These are phyloP conservation scores for Monosporascus cannonballus DNA, from an alignment of 2,329 filamentous ascomycete species.

Conservation along the genomic window DNA sequence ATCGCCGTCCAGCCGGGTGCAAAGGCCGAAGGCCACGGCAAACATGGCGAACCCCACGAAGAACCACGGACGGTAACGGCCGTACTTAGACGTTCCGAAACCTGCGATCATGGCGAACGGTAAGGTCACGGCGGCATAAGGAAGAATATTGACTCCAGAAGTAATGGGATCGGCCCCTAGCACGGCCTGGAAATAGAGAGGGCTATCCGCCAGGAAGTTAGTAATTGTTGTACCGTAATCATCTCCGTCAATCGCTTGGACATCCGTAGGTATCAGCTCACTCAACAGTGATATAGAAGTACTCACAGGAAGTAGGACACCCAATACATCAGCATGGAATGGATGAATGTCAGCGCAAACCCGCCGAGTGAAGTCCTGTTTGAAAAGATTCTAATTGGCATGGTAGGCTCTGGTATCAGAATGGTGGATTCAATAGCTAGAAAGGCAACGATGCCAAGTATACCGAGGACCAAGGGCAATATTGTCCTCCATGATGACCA, in stretches of 20 bases:
- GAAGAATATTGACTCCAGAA: slow-evolving; percentile 25
- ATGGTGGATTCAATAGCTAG: slow-evolving; percentile 22
- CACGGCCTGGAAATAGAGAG: slow-evolving; percentile 47
- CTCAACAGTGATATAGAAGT: too few species aligned
- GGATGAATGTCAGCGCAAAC: slow-evolving; percentile 27
- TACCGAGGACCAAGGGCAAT: slow-evolving; percentile 31
- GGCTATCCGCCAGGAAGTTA: too few species aligned
- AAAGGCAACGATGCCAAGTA: slow-evolving; percentile 31
- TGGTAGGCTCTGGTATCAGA: slow-evolving; percentile 20
- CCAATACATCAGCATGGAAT: slow-evolving; percentile 27
- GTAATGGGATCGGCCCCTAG: slow-evolving; percentile 45
- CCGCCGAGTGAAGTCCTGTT: slow-evolving; percentile 29
- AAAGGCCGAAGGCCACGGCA: slow-evolving; percentile 27
- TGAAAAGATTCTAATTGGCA: slow-evolving; percentile 35
- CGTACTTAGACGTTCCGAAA: slow-evolving; percentile 12
- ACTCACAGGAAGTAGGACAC: slow-evolving; percentile 25
- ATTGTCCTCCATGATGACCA: slow-evolving; percentile 18
- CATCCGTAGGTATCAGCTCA: too few species aligned
- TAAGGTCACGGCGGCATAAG: slow-evolving; percentile 13
- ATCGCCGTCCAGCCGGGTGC: slow-evolving; percentile 25
- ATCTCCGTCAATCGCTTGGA: too few species aligned
- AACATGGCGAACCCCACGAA: slow-evolving; percentile 18
- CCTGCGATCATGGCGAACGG: slow-evolving; percentile 18
- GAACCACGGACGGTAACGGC: slow-evolving; percentile 10
- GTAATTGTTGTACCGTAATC: too few species aligned